Conservation (phyloP, 129 eudicot genomes). For the Silybum marianum region DNA sequence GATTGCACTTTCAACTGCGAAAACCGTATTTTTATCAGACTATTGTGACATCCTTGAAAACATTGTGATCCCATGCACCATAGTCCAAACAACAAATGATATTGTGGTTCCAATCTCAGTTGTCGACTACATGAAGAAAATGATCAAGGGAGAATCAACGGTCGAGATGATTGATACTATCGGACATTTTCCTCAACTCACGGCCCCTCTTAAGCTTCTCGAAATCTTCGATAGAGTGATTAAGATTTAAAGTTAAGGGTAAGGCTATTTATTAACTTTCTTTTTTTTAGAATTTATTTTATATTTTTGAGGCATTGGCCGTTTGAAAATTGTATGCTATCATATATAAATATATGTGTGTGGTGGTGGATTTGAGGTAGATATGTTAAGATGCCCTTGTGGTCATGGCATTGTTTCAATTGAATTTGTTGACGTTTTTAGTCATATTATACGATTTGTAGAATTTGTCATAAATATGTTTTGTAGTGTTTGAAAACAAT, state of each 20-base stretch:
- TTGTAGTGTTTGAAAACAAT: conserved; percentile 20
- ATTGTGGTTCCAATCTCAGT: conserved; percentile 66
- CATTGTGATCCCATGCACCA: conserved; percentile 65
- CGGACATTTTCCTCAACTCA: conserved; percentile 97
- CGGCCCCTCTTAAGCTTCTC: conserved; percentile 61
- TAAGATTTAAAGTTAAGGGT: background rate
- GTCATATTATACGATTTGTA: conserved; percentile 22
- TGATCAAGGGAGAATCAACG: conserved; percentile 52
- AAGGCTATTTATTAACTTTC: conserved; percentile 23
- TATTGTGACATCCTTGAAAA: conserved; percentile 64
- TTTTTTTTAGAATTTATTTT: conserved; percentile 1
- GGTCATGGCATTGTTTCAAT: conserved; percentile 24
- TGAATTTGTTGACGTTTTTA: conserved; percentile 18
- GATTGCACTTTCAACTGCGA: conserved; percentile 58
- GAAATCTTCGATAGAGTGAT: conserved; percentile 55
- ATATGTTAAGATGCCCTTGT: conserved; percentile 27
- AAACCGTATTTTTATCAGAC: conserved; percentile 63
- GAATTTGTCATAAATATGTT: conserved; percentile 12
- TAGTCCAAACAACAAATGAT: conserved; percentile 65
- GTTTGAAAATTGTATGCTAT: conserved; percentile 26
- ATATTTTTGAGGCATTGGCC: conserved; percentile 14
- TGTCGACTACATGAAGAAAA: conserved; percentile 59
- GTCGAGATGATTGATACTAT: conserved; percentile 58
- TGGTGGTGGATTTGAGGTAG: conserved; percentile 32
- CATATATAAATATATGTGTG: conserved; percentile 10